Evolutionary conservation across 2,329 filamentous ascomycete species (phyloP).

Genomic region (Pseudocercospora eumusae): DNA sequence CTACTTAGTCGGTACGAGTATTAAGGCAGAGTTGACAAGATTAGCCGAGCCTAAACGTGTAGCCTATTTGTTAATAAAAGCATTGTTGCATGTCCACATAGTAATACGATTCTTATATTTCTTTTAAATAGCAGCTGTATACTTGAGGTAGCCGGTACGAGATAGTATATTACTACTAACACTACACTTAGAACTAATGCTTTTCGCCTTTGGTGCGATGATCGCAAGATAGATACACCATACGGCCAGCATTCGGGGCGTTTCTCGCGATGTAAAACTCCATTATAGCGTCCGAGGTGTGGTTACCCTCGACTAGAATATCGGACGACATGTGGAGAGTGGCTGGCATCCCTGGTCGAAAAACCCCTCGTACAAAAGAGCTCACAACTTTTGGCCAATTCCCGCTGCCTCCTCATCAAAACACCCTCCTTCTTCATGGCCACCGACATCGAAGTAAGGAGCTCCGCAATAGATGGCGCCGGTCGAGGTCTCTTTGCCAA

Average conservation of each 20-base stretch:
- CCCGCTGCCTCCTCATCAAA: background rate
- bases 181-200: too few species aligned
- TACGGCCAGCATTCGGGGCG: too few species aligned
- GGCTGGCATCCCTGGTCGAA: slow-evolving; percentile 5
- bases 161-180: too few species aligned
- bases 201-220: too few species aligned
- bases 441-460: slow-evolving; percentile 29
- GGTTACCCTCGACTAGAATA: too few species aligned
- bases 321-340: background rate
- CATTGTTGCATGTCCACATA: background rate
- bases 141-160: too few species aligned
- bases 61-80: background rate
- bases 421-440: slow-evolving; percentile 8
- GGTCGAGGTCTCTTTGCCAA: slow-evolving; percentile 60
- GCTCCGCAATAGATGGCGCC: slow-evolving; percentile 30
- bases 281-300: too few species aligned
- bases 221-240: too few species aligned
- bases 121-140: too few species aligned
- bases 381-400: background rate
- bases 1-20: too few species aligned
- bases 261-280: too few species aligned
- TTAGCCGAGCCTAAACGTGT: background rate
- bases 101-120: background rate
- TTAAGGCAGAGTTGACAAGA: background rate
- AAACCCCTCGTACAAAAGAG: background rate